Evolutionary conservation across 78 protist species (phyloP).

Genomic region (Dictyostelium firmibasis): DNA sequence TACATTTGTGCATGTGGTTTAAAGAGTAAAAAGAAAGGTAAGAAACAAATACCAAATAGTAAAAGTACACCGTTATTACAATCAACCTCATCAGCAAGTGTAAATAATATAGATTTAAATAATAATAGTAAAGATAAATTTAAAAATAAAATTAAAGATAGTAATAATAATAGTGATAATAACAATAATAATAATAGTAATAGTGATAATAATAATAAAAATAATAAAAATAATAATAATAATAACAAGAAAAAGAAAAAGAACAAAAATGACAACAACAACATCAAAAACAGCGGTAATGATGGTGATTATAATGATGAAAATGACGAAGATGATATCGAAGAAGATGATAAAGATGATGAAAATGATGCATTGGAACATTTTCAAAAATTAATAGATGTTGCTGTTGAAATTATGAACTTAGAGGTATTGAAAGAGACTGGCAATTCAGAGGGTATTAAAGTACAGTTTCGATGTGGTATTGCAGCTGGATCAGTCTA

Average conservation of each 20-base stretch:
- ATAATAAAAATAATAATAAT: too few relatives aligned
- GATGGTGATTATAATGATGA: not conserved
- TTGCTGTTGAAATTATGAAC: constrained; percentile 32
- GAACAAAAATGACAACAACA: not conserved
- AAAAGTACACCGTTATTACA: not conserved
- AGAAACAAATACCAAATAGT: not conserved
- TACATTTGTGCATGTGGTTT: constrained; percentile 66
- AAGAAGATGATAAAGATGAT: not conserved
- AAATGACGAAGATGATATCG: not conserved
- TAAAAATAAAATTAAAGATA: constrained; percentile 7
- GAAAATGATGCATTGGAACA: not conserved
- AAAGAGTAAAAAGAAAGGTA: not conserved
- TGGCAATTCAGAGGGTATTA: not conserved
- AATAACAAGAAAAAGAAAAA: not conserved
- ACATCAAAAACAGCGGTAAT: not conserved
- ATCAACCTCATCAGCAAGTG: not conserved
- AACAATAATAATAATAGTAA: too few relatives aligned
- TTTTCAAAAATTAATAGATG: not conserved
- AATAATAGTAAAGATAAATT: too few relatives aligned
- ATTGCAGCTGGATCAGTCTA: constrained; percentile 70
- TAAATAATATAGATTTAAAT: not conserved
- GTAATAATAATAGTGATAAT: not conserved
- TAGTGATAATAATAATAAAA: too few relatives aligned
- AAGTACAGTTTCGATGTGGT: constrained; percentile 68
- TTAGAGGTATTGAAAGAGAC: not conserved